A percentile compares a stretch with the other conserved stretches of the same genome.
phyloP scores from a whole-genome alignment of 2,329 filamentous ascomycete species.

The Paradendryphiella salina region DNA sequence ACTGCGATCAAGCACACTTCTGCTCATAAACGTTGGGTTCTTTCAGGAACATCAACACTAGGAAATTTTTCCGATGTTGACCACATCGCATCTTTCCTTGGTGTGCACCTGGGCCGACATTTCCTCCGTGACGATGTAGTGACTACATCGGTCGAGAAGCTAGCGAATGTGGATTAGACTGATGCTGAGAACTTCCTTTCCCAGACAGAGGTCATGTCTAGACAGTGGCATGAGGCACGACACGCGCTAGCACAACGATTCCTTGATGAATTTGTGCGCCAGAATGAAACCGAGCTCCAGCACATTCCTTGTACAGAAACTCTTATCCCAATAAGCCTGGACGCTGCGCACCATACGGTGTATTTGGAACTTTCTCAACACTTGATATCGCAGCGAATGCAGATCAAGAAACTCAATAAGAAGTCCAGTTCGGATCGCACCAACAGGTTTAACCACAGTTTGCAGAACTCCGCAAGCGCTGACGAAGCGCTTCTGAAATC shows the following conservation, averaged over 20 bases:
- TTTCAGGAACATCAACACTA: constrained; percentile 65
- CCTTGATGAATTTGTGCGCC: constrained; percentile 56
- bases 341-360: constrained; percentile 54
- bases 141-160: constrained; percentile 53
- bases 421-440: constrained; percentile 45
- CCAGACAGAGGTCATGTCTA: constrained; percentile 55
- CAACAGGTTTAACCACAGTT: constrained; percentile 50
- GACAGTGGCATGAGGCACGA: constrained; percentile 57
- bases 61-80: constrained; percentile 63
- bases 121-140: constrained; percentile 53
- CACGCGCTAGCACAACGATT: constrained; percentile 60
- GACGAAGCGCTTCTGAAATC: constrained; percentile 59
- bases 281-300: constrained; percentile 40
- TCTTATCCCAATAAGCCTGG: constrained; percentile 51
- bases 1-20: constrained; percentile 52
- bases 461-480: constrained; percentile 51
- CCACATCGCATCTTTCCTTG: constrained; percentile 60
- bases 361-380: constrained; percentile 62
- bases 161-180: constrained; percentile 36
- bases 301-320: constrained; percentile 51
- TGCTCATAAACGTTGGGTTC: constrained; percentile 61
- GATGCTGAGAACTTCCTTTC: constrained; percentile 61
- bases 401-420: constrained; percentile 46
- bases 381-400: constrained; percentile 56
- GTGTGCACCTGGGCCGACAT: constrained; percentile 59